Conservation (phyloP, 805 yeast genomes). For the Candida adriatica region DNA sequence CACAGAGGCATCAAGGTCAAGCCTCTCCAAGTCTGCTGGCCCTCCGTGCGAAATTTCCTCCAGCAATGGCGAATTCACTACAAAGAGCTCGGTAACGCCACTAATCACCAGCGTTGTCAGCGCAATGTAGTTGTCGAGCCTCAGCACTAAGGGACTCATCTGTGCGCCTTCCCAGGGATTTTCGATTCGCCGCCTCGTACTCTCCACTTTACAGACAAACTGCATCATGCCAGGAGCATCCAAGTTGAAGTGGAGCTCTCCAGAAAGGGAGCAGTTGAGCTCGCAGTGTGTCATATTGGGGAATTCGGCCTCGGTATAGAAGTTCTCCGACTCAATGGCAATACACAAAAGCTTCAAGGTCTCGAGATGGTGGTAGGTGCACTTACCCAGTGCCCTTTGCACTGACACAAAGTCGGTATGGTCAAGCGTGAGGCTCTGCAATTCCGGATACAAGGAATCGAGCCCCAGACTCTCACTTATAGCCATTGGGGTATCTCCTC, state of each 20-base stretch:
- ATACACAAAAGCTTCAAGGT: conserved; percentile 3
- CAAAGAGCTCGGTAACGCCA: conserved; percentile 3
- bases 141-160: conserved; percentile 1
- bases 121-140: neutral
- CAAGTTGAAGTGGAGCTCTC: neutral
- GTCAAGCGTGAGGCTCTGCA: conserved; percentile 4
- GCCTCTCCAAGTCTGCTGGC: conserved; percentile 4
- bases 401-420: conserved; percentile 1
- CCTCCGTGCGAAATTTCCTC: conserved; percentile 11
- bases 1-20: conserved; percentile 10
- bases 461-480: neutral
- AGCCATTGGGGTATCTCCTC: neutral
- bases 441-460: conserved; percentile 2
- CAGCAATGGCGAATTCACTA: conserved; percentile 3
- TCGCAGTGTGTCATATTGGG: conserved; percentile 3
- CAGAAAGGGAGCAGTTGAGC: conserved; percentile 1
- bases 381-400: neutral
- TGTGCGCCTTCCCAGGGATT: neutral
- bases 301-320: conserved; percentile 1
- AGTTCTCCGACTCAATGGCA: neutral
- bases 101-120: conserved; percentile 4
- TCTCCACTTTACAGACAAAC: conserved; percentile 3
- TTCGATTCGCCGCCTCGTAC: conserved; percentile 1
- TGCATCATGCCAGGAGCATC: conserved; percentile 3
- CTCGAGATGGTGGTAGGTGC: neutral